phyloP scores from a whole-genome alignment of 148 eudicot genomes.

The Persicaria maculosa region DNA sequence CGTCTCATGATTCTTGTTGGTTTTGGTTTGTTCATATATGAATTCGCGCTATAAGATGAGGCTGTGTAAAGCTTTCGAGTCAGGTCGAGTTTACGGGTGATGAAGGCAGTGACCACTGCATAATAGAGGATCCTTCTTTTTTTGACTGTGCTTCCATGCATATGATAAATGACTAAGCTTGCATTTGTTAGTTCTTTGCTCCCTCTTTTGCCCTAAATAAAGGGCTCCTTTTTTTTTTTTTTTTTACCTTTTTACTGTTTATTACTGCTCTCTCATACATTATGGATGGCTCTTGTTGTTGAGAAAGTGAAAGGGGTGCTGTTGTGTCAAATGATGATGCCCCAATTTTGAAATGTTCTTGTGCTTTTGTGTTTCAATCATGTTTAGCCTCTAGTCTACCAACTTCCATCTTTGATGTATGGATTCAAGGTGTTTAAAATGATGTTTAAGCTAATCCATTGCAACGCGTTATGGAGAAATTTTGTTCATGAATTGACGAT shows the following conservation, averaged over 20 bases:
- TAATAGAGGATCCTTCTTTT: constrained; percentile 7
- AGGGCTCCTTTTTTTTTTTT: background rate
- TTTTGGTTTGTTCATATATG: background rate
- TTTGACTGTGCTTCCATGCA: constrained; percentile 13
- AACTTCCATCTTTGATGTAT: background rate
- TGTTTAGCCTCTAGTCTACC: background rate
- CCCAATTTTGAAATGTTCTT: background rate
- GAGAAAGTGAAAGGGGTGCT: constrained; percentile 1
- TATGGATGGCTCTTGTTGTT: background rate
- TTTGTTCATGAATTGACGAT: too few relatives aligned
- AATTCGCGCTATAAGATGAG: background rate
- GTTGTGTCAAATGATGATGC: constrained; percentile 1
- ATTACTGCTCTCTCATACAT: background rate
- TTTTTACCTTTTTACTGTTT: constrained; percentile 4
- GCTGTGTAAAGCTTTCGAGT: background rate
- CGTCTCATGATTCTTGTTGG: background rate
- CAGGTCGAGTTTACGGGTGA: background rate
- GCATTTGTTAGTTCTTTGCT: constrained; percentile 4
- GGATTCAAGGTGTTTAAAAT: too few relatives aligned
- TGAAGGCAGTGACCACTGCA: background rate
- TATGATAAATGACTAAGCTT: constrained; percentile 4
- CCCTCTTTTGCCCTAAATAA: background rate
- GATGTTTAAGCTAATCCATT: too few relatives aligned
- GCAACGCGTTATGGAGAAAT: too few relatives aligned
- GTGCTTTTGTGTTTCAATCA: background rate